Evolutionary conservation across 2,329 filamentous ascomycete species (phyloP), one percentile per base, ranked within the genome.

Genomic region (Fusarium setosum): DNA sequence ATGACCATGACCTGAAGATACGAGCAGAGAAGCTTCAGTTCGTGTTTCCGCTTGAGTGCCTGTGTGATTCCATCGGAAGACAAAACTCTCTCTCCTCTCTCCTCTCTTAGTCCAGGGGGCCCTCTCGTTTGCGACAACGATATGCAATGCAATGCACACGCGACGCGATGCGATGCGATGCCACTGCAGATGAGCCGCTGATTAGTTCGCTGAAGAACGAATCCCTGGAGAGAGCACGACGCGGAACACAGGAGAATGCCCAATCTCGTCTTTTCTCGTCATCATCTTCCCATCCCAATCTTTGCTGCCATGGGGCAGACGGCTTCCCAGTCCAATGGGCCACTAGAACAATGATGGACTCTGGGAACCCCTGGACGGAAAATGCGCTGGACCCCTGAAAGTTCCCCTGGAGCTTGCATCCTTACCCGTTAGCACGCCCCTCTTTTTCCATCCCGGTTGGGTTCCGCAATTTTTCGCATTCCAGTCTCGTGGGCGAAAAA

Each of bases 351-450:
- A 11, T 52, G 49, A 52, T 41, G 32, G 49, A 24, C 31, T 35
- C 47, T 24, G 32, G 29, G 29, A 53, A 44, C 63, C 63, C 63
- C 63, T 65, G 63, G 24, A 50, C 23, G 64, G 45, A 18, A 37
- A 21, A 38, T 12, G 29, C 26, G 37, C 37, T 47, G 32, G 63
- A 66, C 63, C 63, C 63, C 59, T 66, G 63, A 48, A 61, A 47
- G 56, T 53, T 35, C 34, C 61, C 62, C 62, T 65, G 60, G 60
- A 53, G 56, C 41, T 65, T 60, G 37, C 26, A 35, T 59, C 53
- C 29, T 32, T 50, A 53, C 37, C 50, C 45, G 47, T 53, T 59
- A 52, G 61, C 49, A 52, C 26, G 37, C 49, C 37, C 37, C 20
- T 17, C 26, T 29, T 12, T 12, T 29, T 29, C n/a, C 35, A 15